A percentile compares a stretch with the other conserved stretches of the same genome.
phyloP scores from a whole-genome alignment of 768 basidiomycete genomes.

The Suillus subalutaceus region DNA sequence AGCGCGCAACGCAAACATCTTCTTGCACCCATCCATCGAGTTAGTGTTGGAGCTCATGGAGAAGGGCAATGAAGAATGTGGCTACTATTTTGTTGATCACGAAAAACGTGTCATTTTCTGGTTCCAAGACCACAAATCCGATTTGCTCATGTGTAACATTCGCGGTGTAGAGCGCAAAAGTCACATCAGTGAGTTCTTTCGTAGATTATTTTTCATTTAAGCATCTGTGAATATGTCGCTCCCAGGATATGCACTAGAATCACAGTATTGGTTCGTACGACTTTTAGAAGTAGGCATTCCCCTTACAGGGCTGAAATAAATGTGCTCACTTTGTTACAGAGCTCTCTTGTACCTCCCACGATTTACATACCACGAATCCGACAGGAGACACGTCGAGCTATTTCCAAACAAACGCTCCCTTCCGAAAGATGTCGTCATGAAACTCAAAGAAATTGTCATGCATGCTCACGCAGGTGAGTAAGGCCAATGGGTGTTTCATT shows the following conservation, averaged over 20 bases:
- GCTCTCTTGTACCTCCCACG: neutral
- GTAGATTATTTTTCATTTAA: neutral
- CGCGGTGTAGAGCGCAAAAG: conserved; percentile 40
- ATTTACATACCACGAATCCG: neutral
- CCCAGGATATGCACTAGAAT: neutral
- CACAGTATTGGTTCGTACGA: neutral
- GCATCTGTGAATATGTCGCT: neutral
- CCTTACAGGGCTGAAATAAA: neutral
- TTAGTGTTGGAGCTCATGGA: neutral
- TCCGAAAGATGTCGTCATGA: neutral
- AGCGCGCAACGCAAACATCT: neutral
- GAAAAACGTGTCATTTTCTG: conserved; percentile 46
- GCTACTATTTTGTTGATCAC: conserved; percentile 52
- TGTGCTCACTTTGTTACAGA: neutral
- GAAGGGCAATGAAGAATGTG: neutral
- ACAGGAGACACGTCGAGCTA: neutral
- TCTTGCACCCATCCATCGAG: neutral
- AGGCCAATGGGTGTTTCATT: conserved; percentile 12
- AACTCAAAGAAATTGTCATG: conserved; percentile 4
- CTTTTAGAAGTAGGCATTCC: neutral
- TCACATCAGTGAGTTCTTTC: conserved; percentile 42
- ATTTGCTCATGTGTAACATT: conserved; percentile 35
- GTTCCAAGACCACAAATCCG: conserved; percentile 41
- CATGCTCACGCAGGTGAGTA: conserved; percentile 5
- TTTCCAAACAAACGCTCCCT: conserved; percentile 25